Evolutionary conservation across 2,329 filamentous ascomycete genomes (phyloP).

Genomic region (Chaetomiaceae sp.): DNA sequence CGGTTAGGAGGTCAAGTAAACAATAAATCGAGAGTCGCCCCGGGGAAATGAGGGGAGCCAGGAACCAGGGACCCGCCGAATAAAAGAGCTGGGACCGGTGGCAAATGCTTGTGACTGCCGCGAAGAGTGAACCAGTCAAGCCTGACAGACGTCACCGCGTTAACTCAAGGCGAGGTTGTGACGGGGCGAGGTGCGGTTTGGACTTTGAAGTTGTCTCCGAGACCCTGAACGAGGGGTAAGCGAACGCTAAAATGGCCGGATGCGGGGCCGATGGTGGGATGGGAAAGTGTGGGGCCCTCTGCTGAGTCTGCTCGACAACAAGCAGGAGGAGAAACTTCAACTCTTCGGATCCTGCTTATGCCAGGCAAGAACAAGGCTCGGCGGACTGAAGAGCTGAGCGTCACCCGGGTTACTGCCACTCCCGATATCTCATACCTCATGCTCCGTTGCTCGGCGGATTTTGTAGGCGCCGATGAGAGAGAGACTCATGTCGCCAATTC

Average conservation of each 20-base stretch:
- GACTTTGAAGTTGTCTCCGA: background rate
- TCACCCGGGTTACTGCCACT: too few relatives aligned
- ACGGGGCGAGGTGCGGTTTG: background rate
- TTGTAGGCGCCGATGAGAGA: too few relatives aligned
- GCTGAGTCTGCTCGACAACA: too few relatives aligned
- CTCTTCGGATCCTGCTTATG: too few relatives aligned
- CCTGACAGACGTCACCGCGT: background rate
- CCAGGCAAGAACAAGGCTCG: background rate
- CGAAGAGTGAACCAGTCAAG: background rate
- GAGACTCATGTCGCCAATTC: background rate
- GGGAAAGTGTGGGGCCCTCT: background rate
- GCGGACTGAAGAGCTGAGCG: background rate
- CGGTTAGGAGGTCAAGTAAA: background rate
- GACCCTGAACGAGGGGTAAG: conserved; percentile 2
- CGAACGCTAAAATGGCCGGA: background rate
- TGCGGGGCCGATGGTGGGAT: conserved; percentile 1
- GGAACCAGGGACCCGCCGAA: too few relatives aligned
- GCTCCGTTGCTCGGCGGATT: background rate
- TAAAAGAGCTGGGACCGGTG: background rate
- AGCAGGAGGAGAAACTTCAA: too few relatives aligned
- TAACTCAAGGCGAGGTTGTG: too few relatives aligned
- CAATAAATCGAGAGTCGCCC: background rate
- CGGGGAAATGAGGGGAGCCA: background rate
- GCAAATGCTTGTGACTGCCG: background rate
- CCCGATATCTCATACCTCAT: too few relatives aligned